Evolutionary conservation across 2,329 filamentous ascomycete species (phyloP).

Genomic region (Clonostachys rhizophaga): DNA sequence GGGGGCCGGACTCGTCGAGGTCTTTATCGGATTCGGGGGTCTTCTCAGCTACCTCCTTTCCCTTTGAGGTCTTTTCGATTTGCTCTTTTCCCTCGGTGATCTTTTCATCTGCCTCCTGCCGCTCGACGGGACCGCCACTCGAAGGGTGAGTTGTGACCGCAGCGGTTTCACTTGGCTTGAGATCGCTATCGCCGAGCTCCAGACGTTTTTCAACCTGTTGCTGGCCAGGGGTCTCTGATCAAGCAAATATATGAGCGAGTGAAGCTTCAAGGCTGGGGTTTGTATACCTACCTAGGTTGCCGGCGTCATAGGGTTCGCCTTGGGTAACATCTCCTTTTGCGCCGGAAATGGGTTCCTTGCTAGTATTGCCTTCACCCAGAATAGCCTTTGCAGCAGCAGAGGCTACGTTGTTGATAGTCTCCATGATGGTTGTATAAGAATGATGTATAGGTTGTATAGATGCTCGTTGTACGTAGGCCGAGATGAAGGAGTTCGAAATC

Average conservation of each 20-base stretch:
- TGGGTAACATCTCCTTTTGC: slow-evolving; percentile 60
- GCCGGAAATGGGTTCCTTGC: slow-evolving; percentile 67
- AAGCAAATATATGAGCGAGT: background rate
- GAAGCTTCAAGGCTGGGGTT: background rate
- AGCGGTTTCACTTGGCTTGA: background rate
- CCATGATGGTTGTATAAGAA: slow-evolving; percentile 38
- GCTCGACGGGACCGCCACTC: too few relatives aligned
- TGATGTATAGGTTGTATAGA: too few relatives aligned
- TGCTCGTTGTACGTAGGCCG: too few relatives aligned
- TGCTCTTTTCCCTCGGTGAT: slow-evolving; percentile 3
- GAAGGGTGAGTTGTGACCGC: background rate
- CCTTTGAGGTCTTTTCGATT: slow-evolving; percentile 10
- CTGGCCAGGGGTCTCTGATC: slow-evolving; percentile 6
- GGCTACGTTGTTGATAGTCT: slow-evolving; percentile 55
- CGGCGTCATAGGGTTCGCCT: slow-evolving; percentile 73
- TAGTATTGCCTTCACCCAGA: slow-evolving; percentile 33
- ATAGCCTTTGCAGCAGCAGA: slow-evolving; percentile 32
- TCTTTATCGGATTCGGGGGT: slow-evolving; percentile 29
- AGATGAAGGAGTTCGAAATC: too few relatives aligned
- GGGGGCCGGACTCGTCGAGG: slow-evolving; percentile 15
- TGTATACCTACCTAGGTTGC: slow-evolving; percentile 55
- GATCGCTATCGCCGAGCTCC: background rate
- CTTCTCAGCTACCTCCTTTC: slow-evolving; percentile 34
- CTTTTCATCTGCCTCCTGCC: slow-evolving; percentile 1
- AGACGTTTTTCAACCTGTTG: slow-evolving; percentile 4